These are phyloP conservation scores for Smittium culicis DNA, from an alignment of 371 early-diverging fungal species.

Conservation along the genomic window DNA sequence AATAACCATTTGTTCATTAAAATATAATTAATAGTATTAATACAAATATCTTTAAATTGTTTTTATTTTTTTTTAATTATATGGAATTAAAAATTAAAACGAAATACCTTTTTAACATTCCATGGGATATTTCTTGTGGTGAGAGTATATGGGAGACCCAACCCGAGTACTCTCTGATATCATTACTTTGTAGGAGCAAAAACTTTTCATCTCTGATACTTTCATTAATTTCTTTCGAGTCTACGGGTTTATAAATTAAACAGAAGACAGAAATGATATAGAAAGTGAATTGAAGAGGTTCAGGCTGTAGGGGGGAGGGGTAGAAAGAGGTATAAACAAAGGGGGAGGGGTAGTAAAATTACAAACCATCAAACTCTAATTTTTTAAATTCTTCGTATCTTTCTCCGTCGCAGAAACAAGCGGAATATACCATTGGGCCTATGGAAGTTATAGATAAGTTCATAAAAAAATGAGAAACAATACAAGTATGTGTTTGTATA, in stretches of 20 bases:
- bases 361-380: constrained; percentile 64
- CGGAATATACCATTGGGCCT: constrained; percentile 94
- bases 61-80: too few relatives aligned
- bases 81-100: too few relatives aligned
- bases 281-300: neutral
- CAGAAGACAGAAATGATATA: neutral
- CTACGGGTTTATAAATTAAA: constrained; percentile 29
- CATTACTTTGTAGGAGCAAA: constrained; percentile 33
- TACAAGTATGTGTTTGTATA: too few relatives aligned
- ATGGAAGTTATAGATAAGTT: constrained; percentile 13
- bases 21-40: too few relatives aligned
- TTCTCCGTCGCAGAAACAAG: constrained; percentile 55
- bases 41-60: too few relatives aligned
- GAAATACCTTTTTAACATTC: constrained; percentile 52
- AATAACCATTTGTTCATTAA: neutral
- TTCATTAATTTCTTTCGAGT: constrained; percentile 78
- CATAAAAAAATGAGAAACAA: neutral
- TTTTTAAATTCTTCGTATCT: constrained; percentile 44
- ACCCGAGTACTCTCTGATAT: constrained; percentile 52
- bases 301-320: neutral
- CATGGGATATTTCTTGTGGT: constrained; percentile 75
- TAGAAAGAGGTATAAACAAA: neutral
- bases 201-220: constrained; percentile 56
- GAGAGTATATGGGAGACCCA: constrained; percentile 72
- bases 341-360: neutral